Base-by-base conservation (phyloP, 129 eudicot species). In the Lactuca sativa region DNA sequence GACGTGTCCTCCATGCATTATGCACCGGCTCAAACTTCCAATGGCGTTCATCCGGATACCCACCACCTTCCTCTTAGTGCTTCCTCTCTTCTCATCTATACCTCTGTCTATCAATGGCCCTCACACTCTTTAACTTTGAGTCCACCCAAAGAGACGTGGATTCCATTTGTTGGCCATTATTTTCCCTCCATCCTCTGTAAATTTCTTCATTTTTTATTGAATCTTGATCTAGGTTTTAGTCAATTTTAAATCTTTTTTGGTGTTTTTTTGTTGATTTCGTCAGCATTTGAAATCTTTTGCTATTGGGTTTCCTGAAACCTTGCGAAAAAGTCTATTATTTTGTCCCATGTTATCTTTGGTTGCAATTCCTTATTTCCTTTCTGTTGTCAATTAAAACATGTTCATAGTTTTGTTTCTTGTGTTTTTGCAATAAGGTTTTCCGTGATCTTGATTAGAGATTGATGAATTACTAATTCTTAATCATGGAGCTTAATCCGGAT, bases 71-170 rank as follows among this genome's bases (percentile, higher is more conserved):
- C n/a, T n/a, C n/a, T n/a, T n/a, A n/a, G n/a, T n/a, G 4, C 70
- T 38, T 64, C 72, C 14, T 58, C 55, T 70, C 59, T 73, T 83
- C 72, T 64, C 83, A 81, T 65, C 74, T 67, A 76, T 64, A 70
- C 76, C 77, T 65, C 81, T 64, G 79, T 70, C 61, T 56, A 61
- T 79, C 67, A 55, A 74, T 79, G 80, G 86, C 86, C 82, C 61
- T 78, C 73, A 73, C 64, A 60, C 38, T 67, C 77, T 70, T 76
- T 66, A 73, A 71, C 91, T 81, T 83, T 77, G 89, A 89, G 89
- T 83, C 87, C 92, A 86, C 77, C 81, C 82, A 74, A 85, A 83
- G 82, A 76, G 82, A 83, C 62, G 76, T 70, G 76, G 83, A 78
- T 83, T 78, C 74, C 70, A 66, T 56, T 80, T 80, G 25, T 81